Base-by-base conservation (phyloP, 1,284 basidiomycete genomes). In the Pascua guehoae region DNA sequence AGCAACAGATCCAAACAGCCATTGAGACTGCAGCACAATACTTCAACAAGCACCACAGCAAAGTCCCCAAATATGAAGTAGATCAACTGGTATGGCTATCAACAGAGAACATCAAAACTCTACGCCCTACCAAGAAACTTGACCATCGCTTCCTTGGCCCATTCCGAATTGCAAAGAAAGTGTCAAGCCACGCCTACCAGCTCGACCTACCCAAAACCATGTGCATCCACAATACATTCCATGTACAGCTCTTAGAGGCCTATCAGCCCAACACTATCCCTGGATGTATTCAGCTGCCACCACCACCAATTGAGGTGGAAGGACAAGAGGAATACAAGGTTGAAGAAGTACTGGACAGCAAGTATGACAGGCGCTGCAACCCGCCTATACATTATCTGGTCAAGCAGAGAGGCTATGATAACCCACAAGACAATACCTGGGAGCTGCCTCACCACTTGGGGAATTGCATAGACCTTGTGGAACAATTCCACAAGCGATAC, bases 161-260 rank as follows among this genome's bases (percentile, higher is more conserved):
- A 3, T 81, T 72, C 64, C 60, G 56, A 0, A 63, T 81, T n/a
- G 54, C 44, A 18, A 52, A 17, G 41, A 53, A 47, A 9, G 10
- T 17, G 7, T 44, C 52, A 10, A 17, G 18, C 7, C 49, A 51
- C 37, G 60, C 68, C 51, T 47, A 70, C 54, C 24, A 54, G 24
- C 68, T 81, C 8, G 53, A 74, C 32, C 67, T 81, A 7, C 79
- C n/a, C n/a, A n/a, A n/a, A n/a, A n/a, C n/a, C n/a, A n/a, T n/a
- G n/a, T n/a, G n/a, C n/a, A n/a, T n/a, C n/a, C n/a, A n/a, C n/a
- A n/a, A n/a, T n/a, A n/a, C n/a, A n/a, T n/a, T n/a, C n/a, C n/a
- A n/a, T n/a, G n/a, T n/a, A n/a, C n/a, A n/a, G n/a, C n/a, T n/a
- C n/a, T n/a, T n/a, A n/a, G n/a, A n/a, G n/a, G n/a, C n/a, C n/a